These are phyloP conservation scores for Apiotrichum mycotoxinovorans DNA, from an alignment of 1,284 basidiomycete species.

Conservation along the genomic window DNA sequence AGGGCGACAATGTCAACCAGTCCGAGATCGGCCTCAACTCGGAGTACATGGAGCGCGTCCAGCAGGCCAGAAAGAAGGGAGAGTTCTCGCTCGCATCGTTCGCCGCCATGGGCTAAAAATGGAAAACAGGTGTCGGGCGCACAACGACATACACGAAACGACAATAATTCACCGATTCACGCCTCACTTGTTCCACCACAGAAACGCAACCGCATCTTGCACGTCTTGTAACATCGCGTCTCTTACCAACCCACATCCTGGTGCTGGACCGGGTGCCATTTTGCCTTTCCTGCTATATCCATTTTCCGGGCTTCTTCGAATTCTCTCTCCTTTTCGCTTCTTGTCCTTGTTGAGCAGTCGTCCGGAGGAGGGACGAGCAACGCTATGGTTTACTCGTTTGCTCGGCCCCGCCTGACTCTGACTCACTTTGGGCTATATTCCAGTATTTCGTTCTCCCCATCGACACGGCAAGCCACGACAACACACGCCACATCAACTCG, in stretches of 20 bases:
- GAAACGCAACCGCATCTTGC: neutral
- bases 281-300: neutral
- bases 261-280: neutral
- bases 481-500: no score
- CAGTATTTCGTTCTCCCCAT: no score
- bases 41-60: slow-evolving; percentile 14
- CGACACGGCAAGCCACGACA: no score
- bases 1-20: slow-evolving; percentile 10
- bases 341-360: neutral
- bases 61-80: slow-evolving; percentile 1
- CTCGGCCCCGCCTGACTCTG: no score
- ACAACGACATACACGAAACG: neutral
- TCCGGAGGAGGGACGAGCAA: no score
- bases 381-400: no score
- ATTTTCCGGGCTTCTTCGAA: neutral
- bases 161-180: neutral
- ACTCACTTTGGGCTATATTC: no score
- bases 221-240: neutral
- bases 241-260: neutral
- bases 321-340: neutral
- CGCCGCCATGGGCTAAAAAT: slow-evolving; percentile 12
- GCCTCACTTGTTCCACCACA: neutral
- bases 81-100: slow-evolving; percentile 10
- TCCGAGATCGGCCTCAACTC: slow-evolving; percentile 17
- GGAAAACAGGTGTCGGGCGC: no score